These are phyloP conservation scores for Chaetomium tenue DNA, from an alignment of 495 filamentous ascomycete species.

Conservation along the genomic window DNA sequence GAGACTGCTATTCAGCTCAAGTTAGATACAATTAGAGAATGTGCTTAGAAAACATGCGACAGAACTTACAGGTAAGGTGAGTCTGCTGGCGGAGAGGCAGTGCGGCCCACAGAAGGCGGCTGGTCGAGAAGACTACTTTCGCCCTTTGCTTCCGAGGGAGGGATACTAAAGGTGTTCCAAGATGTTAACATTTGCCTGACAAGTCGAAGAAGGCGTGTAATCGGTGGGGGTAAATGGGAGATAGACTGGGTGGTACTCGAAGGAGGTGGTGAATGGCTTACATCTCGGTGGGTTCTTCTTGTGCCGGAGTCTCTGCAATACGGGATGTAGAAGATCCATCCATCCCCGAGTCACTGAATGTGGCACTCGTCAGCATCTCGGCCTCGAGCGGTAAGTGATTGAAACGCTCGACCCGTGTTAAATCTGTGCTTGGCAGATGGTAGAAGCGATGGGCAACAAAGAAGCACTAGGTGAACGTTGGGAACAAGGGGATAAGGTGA, in stretches of 20 bases:
- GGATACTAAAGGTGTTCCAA: background rate
- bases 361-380: background rate
- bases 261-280: background rate
- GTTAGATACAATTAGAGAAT: background rate
- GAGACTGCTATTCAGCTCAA: background rate
- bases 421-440: background rate
- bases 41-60: background rate
- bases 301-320: background rate
- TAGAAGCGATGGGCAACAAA: background rate
- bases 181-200: background rate
- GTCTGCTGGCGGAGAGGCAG: background rate
- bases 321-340: background rate
- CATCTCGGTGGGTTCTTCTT: background rate
- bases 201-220: too few species aligned
- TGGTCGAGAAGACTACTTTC: background rate
- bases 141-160: background rate
- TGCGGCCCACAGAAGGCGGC: background rate
- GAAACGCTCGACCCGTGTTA: background rate
- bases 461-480: background rate
- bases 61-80: background rate
- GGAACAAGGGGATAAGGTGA: background rate
- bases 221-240: background rate
- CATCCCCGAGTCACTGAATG: slow-evolving; percentile 7
- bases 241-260: background rate
- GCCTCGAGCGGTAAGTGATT: background rate